A percentile compares a stretch with the other conserved stretches of the same genome.
phyloP scores from a whole-genome alignment of 2,329 filamentous ascomycete species.

The Erysiphe pulchra region DNA sequence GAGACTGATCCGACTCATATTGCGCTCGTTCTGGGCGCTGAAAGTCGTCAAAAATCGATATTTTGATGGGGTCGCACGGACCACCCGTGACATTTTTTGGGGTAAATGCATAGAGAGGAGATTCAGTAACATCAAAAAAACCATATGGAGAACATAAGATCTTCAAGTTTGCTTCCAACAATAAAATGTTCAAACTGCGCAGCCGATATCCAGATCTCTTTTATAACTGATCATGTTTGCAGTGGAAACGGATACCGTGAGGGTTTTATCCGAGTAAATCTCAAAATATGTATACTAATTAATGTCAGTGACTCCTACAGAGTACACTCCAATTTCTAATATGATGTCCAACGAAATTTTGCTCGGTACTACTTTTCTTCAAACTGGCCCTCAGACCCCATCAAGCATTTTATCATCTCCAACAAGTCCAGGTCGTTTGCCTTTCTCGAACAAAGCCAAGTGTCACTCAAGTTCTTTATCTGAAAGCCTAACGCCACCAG shows the following conservation, averaged over 20 bases:
- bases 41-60: no score
- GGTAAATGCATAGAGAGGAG: no score
- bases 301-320: constrained; percentile 11
- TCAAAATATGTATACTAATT: constrained; percentile 2
- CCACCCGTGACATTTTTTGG: no score
- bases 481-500: constrained; percentile 18
- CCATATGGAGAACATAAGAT: constrained; percentile 7
- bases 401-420: constrained; percentile 33
- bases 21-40: no score
- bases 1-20: no score
- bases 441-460: constrained; percentile 15
- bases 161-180: constrained; percentile 48
- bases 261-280: constrained; percentile 1
- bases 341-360: not conserved
- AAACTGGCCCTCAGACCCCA: constrained; percentile 34
- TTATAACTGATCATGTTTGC: constrained; percentile 72
- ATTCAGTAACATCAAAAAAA: no score
- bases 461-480: constrained; percentile 16
- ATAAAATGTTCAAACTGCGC: constrained; percentile 75
- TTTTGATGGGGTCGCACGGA: no score
- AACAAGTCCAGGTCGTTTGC: constrained; percentile 26
- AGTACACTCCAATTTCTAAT: constrained; percentile 8
- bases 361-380: constrained; percentile 11
- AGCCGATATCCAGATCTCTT: constrained; percentile 52
- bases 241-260: constrained; percentile 20